These are phyloP conservation scores for Thermomucor indicae-seudaticae DNA, from an alignment of 371 early-diverging fungal species.

Conservation along the genomic window DNA sequence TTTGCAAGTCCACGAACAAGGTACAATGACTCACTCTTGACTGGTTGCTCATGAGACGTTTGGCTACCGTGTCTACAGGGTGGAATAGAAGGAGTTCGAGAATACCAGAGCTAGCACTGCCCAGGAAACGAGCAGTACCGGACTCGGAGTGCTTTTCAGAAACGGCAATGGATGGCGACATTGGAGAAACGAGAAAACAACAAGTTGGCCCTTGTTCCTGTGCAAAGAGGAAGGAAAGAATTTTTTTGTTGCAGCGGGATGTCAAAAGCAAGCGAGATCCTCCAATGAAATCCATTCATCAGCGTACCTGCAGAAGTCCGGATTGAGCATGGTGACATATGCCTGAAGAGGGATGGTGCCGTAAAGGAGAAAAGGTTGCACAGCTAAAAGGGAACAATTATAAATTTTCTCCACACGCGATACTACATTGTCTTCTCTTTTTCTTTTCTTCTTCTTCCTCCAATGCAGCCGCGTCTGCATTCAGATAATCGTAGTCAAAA, in stretches of 20 bases:
- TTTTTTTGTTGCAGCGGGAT: neutral
- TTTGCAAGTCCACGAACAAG: neutral
- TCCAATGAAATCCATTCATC: too few relatives aligned
- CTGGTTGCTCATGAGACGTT: conserved; percentile 96
- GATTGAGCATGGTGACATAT: too few relatives aligned
- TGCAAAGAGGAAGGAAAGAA: neutral
- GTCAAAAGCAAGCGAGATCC: too few relatives aligned
- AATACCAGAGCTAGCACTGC: conserved; percentile 90
- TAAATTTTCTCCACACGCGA: too few relatives aligned
- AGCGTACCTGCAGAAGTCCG: too few relatives aligned
- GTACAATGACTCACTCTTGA: conserved; percentile 50
- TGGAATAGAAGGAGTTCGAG: conserved; percentile 95
- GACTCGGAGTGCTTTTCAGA: conserved; percentile 73
- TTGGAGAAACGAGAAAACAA: conserved; percentile 9
- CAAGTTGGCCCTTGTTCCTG: neutral
- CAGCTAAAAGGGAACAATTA: too few relatives aligned
- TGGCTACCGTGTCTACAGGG: conserved; percentile 97
- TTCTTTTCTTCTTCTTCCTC: too few relatives aligned
- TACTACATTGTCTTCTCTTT: too few relatives aligned
- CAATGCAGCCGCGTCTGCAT: too few relatives aligned
- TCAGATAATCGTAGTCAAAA: too few relatives aligned
- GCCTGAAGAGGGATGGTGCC: too few relatives aligned
- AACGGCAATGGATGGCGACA: conserved; percentile 60
- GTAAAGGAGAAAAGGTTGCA: too few relatives aligned
- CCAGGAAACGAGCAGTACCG: conserved; percentile 80